Evolutionary conservation across 305 asterid genomes (phyloP).

Genomic region (Andrographis paniculata): DNA sequence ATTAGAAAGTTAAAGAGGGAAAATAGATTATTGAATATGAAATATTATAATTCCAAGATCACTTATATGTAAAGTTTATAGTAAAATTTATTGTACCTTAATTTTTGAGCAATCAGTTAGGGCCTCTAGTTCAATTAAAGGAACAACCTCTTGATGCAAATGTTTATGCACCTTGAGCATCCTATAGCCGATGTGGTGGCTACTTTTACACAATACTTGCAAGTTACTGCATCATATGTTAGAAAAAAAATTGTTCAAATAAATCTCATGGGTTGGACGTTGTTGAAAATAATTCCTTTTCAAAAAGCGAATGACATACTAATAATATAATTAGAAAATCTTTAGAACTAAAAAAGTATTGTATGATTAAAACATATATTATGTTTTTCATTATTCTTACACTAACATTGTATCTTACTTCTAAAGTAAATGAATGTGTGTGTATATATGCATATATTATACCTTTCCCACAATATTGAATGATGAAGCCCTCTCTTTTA

Average conservation of each 20-base stretch:
- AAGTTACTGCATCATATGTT: slow-evolving; percentile 23
- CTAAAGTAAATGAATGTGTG: no score
- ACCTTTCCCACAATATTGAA: neutral
- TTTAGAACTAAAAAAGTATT: no score
- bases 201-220: slow-evolving; percentile 32
- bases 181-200: slow-evolving; percentile 23
- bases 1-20: no score
- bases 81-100: slow-evolving; percentile 19
- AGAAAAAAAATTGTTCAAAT: slow-evolving; percentile 32
- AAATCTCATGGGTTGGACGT: slow-evolving; percentile 20
- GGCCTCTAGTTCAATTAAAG: slow-evolving; percentile 26
- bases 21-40: no score
- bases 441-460: neutral
- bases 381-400: no score
- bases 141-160: slow-evolving; percentile 38
- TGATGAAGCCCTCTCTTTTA: neutral
- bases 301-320: neutral
- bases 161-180: slow-evolving; percentile 33
- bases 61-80: no score
- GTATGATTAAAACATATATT: neutral
- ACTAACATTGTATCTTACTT: no score
- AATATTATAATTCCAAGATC: no score
- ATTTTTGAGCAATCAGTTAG: slow-evolving; percentile 26
- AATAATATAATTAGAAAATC: no score
- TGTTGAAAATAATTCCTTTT: slow-evolving; percentile 20